Base-by-base conservation (phyloP, 108 stramenopile genomes). In the Conticribra weissflogii region DNA sequence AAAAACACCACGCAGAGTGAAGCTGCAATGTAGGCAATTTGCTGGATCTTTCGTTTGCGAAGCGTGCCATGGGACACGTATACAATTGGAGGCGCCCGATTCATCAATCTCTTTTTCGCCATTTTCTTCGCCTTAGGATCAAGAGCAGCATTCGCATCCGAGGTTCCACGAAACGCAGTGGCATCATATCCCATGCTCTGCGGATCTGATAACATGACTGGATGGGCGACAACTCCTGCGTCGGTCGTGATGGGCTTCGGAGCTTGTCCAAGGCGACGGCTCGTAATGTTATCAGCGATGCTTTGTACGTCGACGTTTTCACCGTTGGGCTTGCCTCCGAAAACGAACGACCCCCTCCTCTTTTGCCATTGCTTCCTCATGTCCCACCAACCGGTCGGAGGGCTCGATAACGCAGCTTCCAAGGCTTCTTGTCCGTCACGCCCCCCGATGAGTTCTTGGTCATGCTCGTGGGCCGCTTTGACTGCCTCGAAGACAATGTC, bases 291-390 rank as follows among this genome's bases (percentile, higher is more conserved):
- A 2, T 28, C 5, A 31, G 14, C 57, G 25, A 8, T 54, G 27
- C 53, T 27, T 27, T 27, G 34, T 27, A 21, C 18, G 19, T 51
- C 16, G 9, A 21, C 45, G 24, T 27, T 47, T 25, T 59, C 57
- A 5, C 45, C 57, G 8, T 29, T 24, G 14, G 32, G 32, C 29
- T 30, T 17, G n/a, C 24, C 45, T 25, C 48, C 56, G 22, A 34
- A 17, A 1, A 27, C 47, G 0, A 25, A 4, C 4, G 50, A 51
- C 12, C 4, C 4, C 18, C 18, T 19, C 50, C 50, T 5, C 16
- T 59, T 67, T 34, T 79, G 70, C 78, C 70, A 79, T 25, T 79
- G 70, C 29, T 62, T 71, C 21, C 78, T 28, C 71, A 66, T 79
- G 5, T 49, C 63, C 71, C 71, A 72, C 78, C 78, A 79, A 1